Evolutionary conservation across 1,139 yeast species (phyloP), one percentile per base, ranked within the genome.

Genomic region (Blastobotrys raffinosifermentans): DNA sequence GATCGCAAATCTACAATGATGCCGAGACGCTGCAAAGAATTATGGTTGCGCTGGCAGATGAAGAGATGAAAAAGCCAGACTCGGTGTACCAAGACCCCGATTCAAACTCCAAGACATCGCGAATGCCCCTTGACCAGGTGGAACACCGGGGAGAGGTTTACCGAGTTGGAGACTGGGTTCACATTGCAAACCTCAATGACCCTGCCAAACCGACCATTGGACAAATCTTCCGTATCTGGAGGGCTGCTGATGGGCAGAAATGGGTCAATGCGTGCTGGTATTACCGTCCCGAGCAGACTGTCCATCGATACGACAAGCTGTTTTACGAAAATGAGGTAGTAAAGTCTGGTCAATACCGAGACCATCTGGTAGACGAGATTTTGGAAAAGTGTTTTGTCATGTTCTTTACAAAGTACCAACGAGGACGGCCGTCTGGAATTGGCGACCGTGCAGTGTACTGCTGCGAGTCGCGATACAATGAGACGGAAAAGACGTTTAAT

Each of bases 221-320:
- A 7, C 98, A 91, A 60, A 76, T 91, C 25, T 91, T 89, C 66
- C 74, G 96, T 52, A 73, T 91, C 47, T 91, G 98, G 98, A 31
- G 29, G 23, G 77, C 81, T 41, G 77, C 80, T 2, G 96, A 87
- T 53, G 94, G 93, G 11, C 80, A 83, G 46, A 73, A 80, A 45
- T 89, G 91, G 76, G 73, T 91, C 55, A 91, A 91, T 55, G 95
- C 86, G 26, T 91, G 98, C 66, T 91, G 98, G 98, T 91, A 89
- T 63, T 83, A 85, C 55, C 77, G 97, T 45, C 96, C 98, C 0
- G 97, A 91, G 60, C 97, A 93, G 68, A 91, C 98, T 0, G 94
- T 93, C 33, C 98, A 91, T 61, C 75, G 93, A 49, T 82, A 72
- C 38, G 97, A 91, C 61, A 71, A 95, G 55, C 66, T 87, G 41